A percentile compares a stretch with the other conserved stretches of the same genome.
Conservation (phyloP, 2,329 filamentous ascomycete genomes). For the Fusarium coffeatum region DNA sequence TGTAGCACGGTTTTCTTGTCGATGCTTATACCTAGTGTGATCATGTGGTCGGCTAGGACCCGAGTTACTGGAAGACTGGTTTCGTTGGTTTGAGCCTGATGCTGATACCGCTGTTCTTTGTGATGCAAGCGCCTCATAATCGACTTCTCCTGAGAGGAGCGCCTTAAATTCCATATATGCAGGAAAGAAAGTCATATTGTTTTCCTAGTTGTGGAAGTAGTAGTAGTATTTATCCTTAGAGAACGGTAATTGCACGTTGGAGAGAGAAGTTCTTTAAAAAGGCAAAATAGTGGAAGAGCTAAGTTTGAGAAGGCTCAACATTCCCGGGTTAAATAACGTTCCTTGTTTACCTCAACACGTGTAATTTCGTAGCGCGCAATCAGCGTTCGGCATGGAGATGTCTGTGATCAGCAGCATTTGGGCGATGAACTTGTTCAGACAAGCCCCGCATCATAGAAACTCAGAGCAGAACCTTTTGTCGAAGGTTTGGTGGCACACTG, state of each 20-base stretch:
- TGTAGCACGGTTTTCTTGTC: background rate
- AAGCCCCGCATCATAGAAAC: accelerated
- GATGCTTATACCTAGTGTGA: background rate
- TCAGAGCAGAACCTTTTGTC: background rate
- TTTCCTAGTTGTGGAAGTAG: background rate
- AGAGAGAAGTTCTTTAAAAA: accelerated
- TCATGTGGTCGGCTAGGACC: background rate
- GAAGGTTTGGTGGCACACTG: background rate
- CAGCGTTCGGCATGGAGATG: background rate
- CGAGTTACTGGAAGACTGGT: background rate
- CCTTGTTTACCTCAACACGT: background rate
- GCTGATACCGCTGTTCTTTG: too few relatives aligned
- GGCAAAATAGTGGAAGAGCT: background rate
- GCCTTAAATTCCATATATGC: too few relatives aligned
- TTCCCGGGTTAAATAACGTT: too few relatives aligned
- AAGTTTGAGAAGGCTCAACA: too few relatives aligned
- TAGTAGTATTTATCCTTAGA: background rate
- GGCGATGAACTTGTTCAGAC: background rate
- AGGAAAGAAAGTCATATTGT: background rate
- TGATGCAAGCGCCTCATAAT: background rate
- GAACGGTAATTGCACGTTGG: background rate
- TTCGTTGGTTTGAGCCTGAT: background rate
- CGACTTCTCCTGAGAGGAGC: background rate
- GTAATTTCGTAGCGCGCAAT: background rate
- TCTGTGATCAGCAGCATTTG: background rate